Evolutionary conservation across 2,329 filamentous ascomycete species (phyloP).

Genomic region (Trichophyton simii): DNA sequence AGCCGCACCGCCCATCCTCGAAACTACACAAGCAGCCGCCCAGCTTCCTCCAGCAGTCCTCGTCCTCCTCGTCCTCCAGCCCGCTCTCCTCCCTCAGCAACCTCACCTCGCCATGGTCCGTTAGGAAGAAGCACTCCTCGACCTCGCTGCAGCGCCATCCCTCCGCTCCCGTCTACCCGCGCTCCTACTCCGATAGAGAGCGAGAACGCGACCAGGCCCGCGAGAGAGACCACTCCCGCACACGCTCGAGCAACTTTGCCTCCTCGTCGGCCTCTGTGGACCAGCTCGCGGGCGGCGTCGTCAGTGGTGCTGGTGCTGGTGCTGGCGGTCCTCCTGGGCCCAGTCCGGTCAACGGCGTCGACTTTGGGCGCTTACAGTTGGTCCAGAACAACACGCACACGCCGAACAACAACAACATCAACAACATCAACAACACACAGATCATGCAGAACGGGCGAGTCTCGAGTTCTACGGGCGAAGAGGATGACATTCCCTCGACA

Average conservation of each 20-base stretch:
- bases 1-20: neutral
- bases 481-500: neutral
- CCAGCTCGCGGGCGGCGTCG: constrained; percentile 17
- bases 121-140: constrained; percentile 33
- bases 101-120: constrained; percentile 24
- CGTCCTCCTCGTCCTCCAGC: constrained; percentile 6
- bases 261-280: constrained; percentile 39
- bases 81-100: constrained; percentile 8
- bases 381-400: neutral
- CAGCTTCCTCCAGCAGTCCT: constrained; percentile 17
- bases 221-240: constrained; percentile 30
- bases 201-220: constrained; percentile 16
- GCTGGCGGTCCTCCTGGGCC: too few species aligned
- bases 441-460: neutral
- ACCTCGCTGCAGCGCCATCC: constrained; percentile 36
- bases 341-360: neutral
- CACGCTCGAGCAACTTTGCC: constrained; percentile 35
- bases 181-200: constrained; percentile 22
- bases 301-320: constrained; percentile 21
- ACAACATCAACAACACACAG: neutral
- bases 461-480: neutral
- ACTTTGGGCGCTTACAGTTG: neutral
- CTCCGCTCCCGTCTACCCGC: constrained; percentile 35
- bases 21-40: constrained; percentile 31
- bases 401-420: neutral